Conservation (phyloP, 257 asterid genomes). For the Anisodus tanguticus region DNA sequence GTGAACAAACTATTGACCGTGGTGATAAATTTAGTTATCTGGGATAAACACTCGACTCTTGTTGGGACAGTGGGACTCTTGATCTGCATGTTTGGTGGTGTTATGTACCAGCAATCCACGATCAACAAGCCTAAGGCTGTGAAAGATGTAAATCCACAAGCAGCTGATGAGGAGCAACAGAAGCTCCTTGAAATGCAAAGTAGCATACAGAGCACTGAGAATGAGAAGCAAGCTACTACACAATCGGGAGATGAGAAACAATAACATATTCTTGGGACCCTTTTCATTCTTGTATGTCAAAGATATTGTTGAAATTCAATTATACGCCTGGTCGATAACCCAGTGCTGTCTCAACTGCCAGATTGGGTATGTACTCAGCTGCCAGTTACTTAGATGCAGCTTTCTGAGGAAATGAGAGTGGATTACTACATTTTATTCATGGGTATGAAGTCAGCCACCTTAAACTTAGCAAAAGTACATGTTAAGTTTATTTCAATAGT, state of each 20-base stretch:
- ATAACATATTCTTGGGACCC: constrained; percentile 36
- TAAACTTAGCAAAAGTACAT: neutral
- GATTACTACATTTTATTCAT: neutral
- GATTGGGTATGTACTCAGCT: constrained; percentile 6
- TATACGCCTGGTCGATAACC: neutral
- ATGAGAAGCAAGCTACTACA: constrained; percentile 42
- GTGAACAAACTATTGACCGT: constrained; percentile 92
- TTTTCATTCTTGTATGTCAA: constrained; percentile 1
- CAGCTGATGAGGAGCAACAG: constrained; percentile 67
- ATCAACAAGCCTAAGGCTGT: constrained; percentile 57
- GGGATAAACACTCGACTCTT: constrained; percentile 91
- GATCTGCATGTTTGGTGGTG: constrained; percentile 90
- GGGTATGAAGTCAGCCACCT: constrained; percentile 25
- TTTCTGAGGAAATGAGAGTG: neutral
- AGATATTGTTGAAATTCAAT: constrained; percentile 23
- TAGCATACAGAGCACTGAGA: constrained; percentile 43
- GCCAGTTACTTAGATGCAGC: neutral
- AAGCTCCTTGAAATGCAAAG: constrained; percentile 79
- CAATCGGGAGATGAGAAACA: constrained; percentile 52
- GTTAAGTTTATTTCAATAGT: neutral
- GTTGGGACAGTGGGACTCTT: constrained; percentile 88
- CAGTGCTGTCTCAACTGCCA: neutral
- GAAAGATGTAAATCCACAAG: constrained; percentile 48
- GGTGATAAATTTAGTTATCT: constrained; percentile 78
- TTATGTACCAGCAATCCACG: constrained; percentile 84